Evolutionary conservation across 148 eudicot genomes (phyloP), one percentile per base, ranked within the genome.

Genomic region (Fagopyrum esculentum): DNA sequence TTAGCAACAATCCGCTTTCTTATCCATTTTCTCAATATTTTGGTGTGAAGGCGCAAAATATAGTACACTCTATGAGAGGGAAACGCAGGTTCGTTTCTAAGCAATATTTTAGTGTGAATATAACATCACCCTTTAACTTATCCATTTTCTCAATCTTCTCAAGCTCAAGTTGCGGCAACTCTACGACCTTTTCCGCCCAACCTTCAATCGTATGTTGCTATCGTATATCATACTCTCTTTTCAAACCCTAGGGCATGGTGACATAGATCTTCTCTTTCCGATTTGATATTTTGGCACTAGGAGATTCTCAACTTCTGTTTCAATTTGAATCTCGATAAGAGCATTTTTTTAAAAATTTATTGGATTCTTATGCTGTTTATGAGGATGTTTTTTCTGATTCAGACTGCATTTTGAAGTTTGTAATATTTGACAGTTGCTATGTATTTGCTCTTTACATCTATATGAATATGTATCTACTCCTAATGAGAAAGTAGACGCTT

Each of bases 111-210:
- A 22, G 26, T 22, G 26, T 22, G 26, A 22, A 22, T 22, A 22
- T 22, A 22, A 22, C 26, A 22, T 22, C 26, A 22, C 26, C 26
- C 26, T 22, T 22, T 22, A 22, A 22, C 26, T 22, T 22, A 22
- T 22, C 26, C 26, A 22, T 22, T 22, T 22, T 22, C 26, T 22
- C 26, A 22, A 22, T 22, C 26, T 22, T 22, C 26, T 22, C 26
- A 22, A 22, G 26, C 71, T 66, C 71, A 35, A 45, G 71, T 47
- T 66, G 43, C 71, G 71, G 71, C 71, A 19, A 40, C 71, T 46
- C 71, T 35, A 6, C 47, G 71, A 66, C 71, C 71, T 29, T 40
- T 15, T 40, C 47, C 47, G 71, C 71, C 71, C 46, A 66, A 66
- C 46, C 46, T 66, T 35, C 71, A 66, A 66, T 40, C 71, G 71